phyloP scores from a whole-genome alignment of 1,139 yeast species.

The Zygoascus hellenicus region DNA sequence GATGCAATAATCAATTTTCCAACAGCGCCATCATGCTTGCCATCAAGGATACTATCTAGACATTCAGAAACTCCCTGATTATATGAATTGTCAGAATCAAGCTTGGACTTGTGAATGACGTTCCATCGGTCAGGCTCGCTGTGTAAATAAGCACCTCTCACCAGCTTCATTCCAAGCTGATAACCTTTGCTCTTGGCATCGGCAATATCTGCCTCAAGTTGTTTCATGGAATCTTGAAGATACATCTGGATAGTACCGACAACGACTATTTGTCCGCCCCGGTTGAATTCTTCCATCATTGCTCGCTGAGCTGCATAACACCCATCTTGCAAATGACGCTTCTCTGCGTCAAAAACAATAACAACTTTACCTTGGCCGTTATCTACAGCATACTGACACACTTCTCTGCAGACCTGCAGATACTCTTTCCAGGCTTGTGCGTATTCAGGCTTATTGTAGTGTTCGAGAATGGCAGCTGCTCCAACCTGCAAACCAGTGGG shows the following conservation, averaged over 20 bases:
- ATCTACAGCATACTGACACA: constrained; percentile 58
- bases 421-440: constrained; percentile 52
- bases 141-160: constrained; percentile 96
- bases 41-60: constrained; percentile 53
- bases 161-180: constrained; percentile 81
- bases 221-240: constrained; percentile 60
- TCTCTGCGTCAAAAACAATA: constrained; percentile 90
- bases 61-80: constrained; percentile 63
- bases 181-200: constrained; percentile 58
- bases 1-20: constrained; percentile 92
- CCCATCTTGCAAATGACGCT: constrained; percentile 79
- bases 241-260: constrained; percentile 96
- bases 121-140: constrained; percentile 65
- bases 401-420: constrained; percentile 58
- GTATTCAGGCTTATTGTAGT: constrained; percentile 53
- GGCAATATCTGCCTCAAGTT: constrained; percentile 57
- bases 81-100: constrained; percentile 70
- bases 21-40: constrained; percentile 44
- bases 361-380: constrained; percentile 78
- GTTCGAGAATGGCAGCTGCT: constrained; percentile 67
- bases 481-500: constrained; percentile 83
- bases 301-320: constrained; percentile 87
- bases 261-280: constrained; percentile 51
- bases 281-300: constrained; percentile 70
- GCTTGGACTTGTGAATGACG: constrained; percentile 70